Base-by-base conservation (phyloP, 106 monocot genomes). In the Allium cepa region DNA sequence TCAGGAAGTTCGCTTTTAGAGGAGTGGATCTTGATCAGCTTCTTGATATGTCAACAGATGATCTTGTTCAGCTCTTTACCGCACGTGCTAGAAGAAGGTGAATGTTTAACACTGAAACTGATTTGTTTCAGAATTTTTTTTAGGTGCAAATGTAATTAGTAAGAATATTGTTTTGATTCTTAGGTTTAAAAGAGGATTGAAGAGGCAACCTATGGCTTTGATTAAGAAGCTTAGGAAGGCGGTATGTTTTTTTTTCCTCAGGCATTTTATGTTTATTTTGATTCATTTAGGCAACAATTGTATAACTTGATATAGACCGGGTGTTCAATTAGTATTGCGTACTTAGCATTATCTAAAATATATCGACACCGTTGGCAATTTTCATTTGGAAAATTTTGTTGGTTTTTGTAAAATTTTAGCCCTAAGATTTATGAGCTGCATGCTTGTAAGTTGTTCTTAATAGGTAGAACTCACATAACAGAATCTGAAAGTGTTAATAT, bases 181-280 rank as follows among this genome's bases (percentile, higher is more conserved):
- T 64, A 88, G 89, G 84, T 89, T 94, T 49, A 83, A 82, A 70
- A 66, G 93, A 15, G 89, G 89, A 11, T 67, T 93, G 59, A 89
- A 93, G 81, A 74, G 88, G 86, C 83, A 94, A 77, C 93, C 93
- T 9, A 86, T 94, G 94, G 94, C 94, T 56, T 73, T 94, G 53
- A 84, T 94, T 53, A 94, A 90, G 84, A 94, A 90, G 78, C 85
- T 94, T 4, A 81, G 90, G 64, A 94, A 90, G 76, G 94, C 94
- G 77, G 94, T 90, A 74, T 47, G 86, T 0, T 70, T 4, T 11
- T 7, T 63, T 8, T 10, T 28, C 26, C 6, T 10, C 15, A 55
- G 22, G 4, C 11, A 0, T 36, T 58, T 11, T 14, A 8, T 57
- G 47, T 60, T 73, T 13, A 16, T 8, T 18, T 60, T 58, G n/a